A percentile compares a stretch with the other conserved stretches of the same genome.
Conservation (phyloP, 2,329 filamentous ascomycete species). For the Helminthosporium solani region DNA sequence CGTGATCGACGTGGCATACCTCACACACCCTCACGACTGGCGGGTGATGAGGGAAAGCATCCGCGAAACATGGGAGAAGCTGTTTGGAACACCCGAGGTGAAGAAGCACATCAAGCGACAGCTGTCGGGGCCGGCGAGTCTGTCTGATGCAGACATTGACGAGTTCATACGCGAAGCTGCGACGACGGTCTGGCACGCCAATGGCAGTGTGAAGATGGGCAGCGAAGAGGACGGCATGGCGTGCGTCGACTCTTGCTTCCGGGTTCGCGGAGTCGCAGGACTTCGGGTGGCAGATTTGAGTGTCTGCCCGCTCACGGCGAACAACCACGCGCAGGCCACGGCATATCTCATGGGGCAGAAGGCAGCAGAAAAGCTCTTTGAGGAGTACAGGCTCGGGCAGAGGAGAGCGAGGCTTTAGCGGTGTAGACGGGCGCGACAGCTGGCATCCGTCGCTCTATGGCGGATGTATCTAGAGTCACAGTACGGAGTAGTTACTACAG, state of each 20-base stretch:
- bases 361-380: slow-evolving; percentile 35
- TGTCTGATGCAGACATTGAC: slow-evolving; percentile 53
- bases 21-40: slow-evolving; percentile 57
- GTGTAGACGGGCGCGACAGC: too few relatives aligned
- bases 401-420: background rate
- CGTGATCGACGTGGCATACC: slow-evolving; percentile 55
- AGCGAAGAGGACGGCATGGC: slow-evolving; percentile 32
- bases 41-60: slow-evolving; percentile 30
- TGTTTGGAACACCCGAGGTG: slow-evolving; percentile 51
- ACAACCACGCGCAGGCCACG: slow-evolving; percentile 39
- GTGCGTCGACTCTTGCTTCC: slow-evolving; percentile 41
- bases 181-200: slow-evolving; percentile 41
- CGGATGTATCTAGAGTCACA: too few relatives aligned
- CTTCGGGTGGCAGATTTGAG: slow-evolving; percentile 44
- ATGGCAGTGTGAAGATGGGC: slow-evolving; percentile 43
- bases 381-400: slow-evolving; percentile 27
- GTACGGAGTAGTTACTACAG: too few relatives aligned
- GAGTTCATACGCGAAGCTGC: slow-evolving; percentile 30
- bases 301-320: slow-evolving; percentile 35
- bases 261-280: slow-evolving; percentile 41
- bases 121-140: slow-evolving; percentile 47
- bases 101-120: slow-evolving; percentile 51
- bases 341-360: slow-evolving; percentile 39
- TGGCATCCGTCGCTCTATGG: too few relatives aligned
- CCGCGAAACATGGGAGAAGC: slow-evolving; percentile 44